Base-by-base conservation (phyloP, 805 yeast genomes). In the Ogataea corticis region DNA sequence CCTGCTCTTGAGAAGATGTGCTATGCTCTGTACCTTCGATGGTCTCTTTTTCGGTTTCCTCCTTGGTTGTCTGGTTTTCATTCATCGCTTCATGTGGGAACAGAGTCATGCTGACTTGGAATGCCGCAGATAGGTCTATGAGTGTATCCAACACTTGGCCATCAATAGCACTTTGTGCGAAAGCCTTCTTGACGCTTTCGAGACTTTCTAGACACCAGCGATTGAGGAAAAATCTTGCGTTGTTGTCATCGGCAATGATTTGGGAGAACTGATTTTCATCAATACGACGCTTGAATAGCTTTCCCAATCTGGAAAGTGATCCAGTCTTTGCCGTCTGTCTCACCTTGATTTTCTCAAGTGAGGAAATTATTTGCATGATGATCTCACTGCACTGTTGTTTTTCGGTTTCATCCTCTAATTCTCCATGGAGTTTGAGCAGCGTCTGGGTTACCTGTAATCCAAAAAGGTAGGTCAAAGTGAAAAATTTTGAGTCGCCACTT, bases 401-500 rank as follows among this genome's bases (percentile, higher is more conserved):
- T 11, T 46, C 44, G 7, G 35, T 18, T 2, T 4, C 16, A 21
- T 14, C 16, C 7, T 27, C 16, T 9, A 37, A 7, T 15, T 15
- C 17, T 10, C 48, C 52, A 32, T 51, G 48, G 17, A 37, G 17
- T 10, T 41, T 28, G 15, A 55, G 29, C 18, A 51, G 35, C 2
- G 46, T 19, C 19, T 51, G 54, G 15, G 43, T 46, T 4, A 45
- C 19, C 33, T 48, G 46, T 7, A 55, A 18, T 1, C 56, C 57
- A 30, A 55, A 49, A 7, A 55, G 32, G 32, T 55, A 55, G 1
- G 56, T 38, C 33, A 55, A 37, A 7, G 46, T 46, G 13, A 37
- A 45, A 11, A 51, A 41, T 18, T 42, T 39, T 1, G 44, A 14
- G 14, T 37, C 46, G 12, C 45, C 37, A 3, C 45, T 36, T 17